These are phyloP conservation scores for Rhizopogon vesiculosus DNA, from an alignment of 768 basidiomycete genomes.

Conservation along the genomic window DNA sequence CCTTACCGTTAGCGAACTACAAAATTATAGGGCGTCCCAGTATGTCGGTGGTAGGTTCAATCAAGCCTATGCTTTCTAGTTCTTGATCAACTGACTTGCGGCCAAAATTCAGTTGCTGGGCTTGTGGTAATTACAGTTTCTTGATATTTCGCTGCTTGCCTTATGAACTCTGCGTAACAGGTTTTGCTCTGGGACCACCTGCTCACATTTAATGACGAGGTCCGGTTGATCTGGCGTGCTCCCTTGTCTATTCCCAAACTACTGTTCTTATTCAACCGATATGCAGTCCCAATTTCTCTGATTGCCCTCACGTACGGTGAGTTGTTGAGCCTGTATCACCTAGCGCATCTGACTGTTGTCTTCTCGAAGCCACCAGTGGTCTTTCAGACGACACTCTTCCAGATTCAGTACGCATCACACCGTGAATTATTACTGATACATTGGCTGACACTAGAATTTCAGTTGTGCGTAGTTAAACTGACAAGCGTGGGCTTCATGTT, in stretches of 20 bases:
- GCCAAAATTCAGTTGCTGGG: constrained; percentile 14
- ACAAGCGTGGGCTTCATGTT: background rate
- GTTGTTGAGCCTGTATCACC: background rate
- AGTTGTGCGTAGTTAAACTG: background rate
- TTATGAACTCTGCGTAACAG: constrained; percentile 12
- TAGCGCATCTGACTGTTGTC: background rate
- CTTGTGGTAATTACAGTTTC: constrained; percentile 13
- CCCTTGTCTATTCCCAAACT: constrained; percentile 22
- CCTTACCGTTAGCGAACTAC: background rate
- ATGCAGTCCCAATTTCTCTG: constrained; percentile 26
- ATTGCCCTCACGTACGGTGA: constrained; percentile 26
- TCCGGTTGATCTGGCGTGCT: constrained; percentile 27
- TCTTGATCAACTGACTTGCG: constrained; percentile 1
- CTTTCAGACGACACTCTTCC: constrained; percentile 4
- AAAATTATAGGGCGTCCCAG: constrained; percentile 11
- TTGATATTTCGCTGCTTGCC: background rate
- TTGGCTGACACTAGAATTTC: background rate
- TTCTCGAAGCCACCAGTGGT: constrained; percentile 20
- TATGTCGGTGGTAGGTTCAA: constrained; percentile 21
- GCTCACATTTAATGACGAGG: constrained; percentile 29
- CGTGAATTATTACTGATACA: background rate
- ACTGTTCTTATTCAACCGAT: constrained; percentile 31
- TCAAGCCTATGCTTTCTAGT: background rate
- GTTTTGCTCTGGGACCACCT: constrained; percentile 30
- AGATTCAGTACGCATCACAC: constrained; percentile 1